Evolutionary conservation across 305 asterid species (phyloP), one percentile per base, ranked within the genome.

Genomic region (Fraxinus platypoda): DNA sequence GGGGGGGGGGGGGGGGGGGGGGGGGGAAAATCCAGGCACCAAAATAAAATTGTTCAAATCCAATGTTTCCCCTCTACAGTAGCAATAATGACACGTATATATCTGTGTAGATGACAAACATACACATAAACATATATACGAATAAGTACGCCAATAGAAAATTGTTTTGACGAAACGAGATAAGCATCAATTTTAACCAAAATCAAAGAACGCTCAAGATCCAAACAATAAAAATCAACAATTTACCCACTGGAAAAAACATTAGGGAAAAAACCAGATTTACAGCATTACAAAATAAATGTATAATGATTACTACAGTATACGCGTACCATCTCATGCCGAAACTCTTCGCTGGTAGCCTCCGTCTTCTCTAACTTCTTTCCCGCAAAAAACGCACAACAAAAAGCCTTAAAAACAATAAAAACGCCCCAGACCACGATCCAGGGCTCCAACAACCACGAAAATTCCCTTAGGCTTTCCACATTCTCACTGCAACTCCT

Each of bases 301-400:
- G 3, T 72, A 72, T 17, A 26, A n/a, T 33, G 26, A 72, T 78
- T 75, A 78, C 73, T 9, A 25, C 71, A 11, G 54, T 52, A 76
- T 75, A 66, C 33, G 80, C 96, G 80, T 77, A 91, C 97, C 94
- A 91, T 92, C 90, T 90, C 97, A 92, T 91, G 87, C 90, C 90
- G 87, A 74, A 79, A 85, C 83, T 62, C 75, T 83, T 82, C 89
- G 46, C 87, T 80, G 82, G 64, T 78, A 68, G 81, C 77, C 92
- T 86, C 91, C 93, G 90, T 90, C 86, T 86, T 87, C 84, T 68
- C 89, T 85, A 81, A 87, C 71, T 74, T 76, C 82, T 76, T 77
- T 82, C 88, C 87, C 88, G 81, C 81, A 76, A 59, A 83, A 74
- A 80, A 49, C 80, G 74, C 64, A 28, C 78, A 57, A 34, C 17